These are phyloP conservation scores for Candida mattraensis DNA, from an alignment of 805 yeast genomes.

Conservation along the genomic window DNA sequence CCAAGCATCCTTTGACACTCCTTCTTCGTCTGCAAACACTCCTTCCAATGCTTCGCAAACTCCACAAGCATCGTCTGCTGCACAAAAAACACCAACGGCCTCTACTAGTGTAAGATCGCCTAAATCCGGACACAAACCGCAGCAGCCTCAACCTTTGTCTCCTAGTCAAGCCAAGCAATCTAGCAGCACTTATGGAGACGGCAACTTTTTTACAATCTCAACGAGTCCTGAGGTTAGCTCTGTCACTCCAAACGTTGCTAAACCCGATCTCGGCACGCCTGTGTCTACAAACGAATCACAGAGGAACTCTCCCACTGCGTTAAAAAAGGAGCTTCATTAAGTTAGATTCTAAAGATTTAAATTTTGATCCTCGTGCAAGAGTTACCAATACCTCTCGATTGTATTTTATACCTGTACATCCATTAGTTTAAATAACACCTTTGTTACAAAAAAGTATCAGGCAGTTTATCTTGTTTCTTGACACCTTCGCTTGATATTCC, in stretches of 20 bases:
- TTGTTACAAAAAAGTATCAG: background rate
- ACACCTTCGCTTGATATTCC: background rate
- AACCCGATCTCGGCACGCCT: constrained; percentile 1
- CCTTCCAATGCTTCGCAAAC: too few species aligned
- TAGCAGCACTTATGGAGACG: too few species aligned
- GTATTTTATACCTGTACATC: too few species aligned
- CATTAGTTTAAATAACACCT: too few species aligned
- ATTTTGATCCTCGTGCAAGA: too few species aligned
- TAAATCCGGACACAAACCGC: too few species aligned
- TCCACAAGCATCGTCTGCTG: background rate
- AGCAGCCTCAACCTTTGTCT: background rate
- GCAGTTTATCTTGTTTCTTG: background rate
- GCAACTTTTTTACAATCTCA: constrained; percentile 4
- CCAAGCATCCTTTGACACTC: constrained; percentile 8
- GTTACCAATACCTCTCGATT: constrained; percentile 2
- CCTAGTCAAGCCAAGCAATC: background rate
- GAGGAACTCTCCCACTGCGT: too few species aligned
- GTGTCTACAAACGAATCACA: too few species aligned
- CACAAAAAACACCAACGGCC: too few species aligned
- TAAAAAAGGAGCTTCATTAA: background rate
- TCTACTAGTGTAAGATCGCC: background rate
- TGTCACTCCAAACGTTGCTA: constrained; percentile 6
- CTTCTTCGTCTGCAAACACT: constrained; percentile 9
- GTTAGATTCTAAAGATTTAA: too few species aligned
- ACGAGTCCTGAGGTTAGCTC: constrained; percentile 12